A percentile compares a stretch with the other conserved stretches of the same genome.
Conservation (phyloP, 129 eudicot genomes). For the Flaveria ramosissima region DNA sequence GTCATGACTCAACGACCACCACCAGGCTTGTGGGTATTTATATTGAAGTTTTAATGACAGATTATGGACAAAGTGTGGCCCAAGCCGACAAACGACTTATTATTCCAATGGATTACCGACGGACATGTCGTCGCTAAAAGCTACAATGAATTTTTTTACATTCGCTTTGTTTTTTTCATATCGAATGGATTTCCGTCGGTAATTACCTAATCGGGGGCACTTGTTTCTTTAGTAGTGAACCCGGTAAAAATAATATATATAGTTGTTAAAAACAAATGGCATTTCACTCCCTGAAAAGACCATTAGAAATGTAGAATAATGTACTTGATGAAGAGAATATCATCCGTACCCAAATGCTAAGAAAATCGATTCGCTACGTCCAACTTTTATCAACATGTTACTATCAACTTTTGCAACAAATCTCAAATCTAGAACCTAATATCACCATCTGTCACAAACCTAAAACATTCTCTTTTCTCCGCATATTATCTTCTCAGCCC, state of each 20-base stretch:
- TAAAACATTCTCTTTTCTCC: slow-evolving; percentile 41
- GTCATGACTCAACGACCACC: no score
- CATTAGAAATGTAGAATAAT: slow-evolving; percentile 19
- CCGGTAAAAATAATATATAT: background rate
- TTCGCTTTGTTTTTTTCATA: no score
- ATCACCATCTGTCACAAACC: slow-evolving; percentile 21
- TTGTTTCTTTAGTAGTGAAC: no score
- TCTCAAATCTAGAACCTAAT: slow-evolving; percentile 26
- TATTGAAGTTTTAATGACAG: no score
- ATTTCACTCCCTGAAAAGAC: slow-evolving; percentile 23
- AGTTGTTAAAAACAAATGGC: background rate
- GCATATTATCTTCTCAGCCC: slow-evolving; percentile 5
- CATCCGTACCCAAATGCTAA: slow-evolving; percentile 33
- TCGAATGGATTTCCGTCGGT: no score
- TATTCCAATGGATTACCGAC: no score
- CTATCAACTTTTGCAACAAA: slow-evolving; percentile 19
- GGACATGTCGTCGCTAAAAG: no score
- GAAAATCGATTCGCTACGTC: slow-evolving; percentile 22
- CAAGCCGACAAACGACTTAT: no score
- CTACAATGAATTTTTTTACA: no score
- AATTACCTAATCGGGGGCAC: no score
- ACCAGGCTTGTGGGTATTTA: no score
- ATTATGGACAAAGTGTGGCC: no score
- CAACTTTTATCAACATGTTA: slow-evolving; percentile 26
- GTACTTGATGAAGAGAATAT: slow-evolving; percentile 14